phyloP scores from a whole-genome alignment of 2,329 filamentous ascomycete genomes.

The Aspergillus sp. region DNA sequence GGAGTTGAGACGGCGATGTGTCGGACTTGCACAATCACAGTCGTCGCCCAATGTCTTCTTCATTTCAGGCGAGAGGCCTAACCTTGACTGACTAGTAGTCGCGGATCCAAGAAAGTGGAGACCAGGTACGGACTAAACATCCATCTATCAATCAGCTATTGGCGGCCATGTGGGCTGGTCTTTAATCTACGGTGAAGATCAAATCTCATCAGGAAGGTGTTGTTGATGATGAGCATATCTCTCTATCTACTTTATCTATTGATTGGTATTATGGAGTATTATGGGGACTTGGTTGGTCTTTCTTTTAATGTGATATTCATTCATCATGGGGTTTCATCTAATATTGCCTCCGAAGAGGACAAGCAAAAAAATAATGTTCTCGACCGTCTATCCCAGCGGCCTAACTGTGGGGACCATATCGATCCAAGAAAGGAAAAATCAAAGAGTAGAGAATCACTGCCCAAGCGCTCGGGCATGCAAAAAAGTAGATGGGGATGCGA shows the following conservation, averaged over 20 bases:
- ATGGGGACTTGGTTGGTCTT: no score
- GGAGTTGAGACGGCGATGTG: neutral
- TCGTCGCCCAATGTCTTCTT: neutral
- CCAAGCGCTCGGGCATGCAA: conserved; percentile 18
- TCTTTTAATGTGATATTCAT: neutral
- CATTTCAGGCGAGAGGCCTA: neutral
- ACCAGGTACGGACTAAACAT: neutral
- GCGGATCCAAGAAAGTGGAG: neutral
- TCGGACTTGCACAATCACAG: neutral
- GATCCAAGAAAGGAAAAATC: conserved; percentile 6
- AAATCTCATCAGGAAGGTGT: neutral
- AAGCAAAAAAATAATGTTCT: neutral
- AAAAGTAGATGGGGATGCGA: conserved; percentile 11
- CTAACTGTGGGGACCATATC: conserved; percentile 14
- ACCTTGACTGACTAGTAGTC: neutral
- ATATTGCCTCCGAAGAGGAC: neutral
- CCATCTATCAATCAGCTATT: neutral
- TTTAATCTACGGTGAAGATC: neutral
- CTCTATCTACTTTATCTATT: neutral
- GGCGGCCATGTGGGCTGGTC: neutral
- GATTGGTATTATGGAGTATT: neutral
- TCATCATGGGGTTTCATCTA: neutral
- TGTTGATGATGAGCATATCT: no score
- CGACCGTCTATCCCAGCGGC: neutral
- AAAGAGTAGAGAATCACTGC: conserved; percentile 18